These are phyloP conservation scores for Starmerella scarabaei DNA, from an alignment of 805 yeast species.

Conservation along the genomic window DNA sequence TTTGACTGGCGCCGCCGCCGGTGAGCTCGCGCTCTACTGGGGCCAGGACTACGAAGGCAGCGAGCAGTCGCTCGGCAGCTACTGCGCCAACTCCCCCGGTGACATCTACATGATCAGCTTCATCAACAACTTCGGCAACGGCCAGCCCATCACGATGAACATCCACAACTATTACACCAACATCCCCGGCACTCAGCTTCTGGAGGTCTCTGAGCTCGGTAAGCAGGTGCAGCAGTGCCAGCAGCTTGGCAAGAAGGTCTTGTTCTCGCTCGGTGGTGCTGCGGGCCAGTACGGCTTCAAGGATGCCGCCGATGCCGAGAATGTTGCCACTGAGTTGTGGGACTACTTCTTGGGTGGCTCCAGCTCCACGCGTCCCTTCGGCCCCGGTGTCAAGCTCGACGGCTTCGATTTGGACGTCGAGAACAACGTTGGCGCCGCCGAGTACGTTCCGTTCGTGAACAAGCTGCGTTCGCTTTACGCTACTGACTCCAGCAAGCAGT, in stretches of 20 bases:
- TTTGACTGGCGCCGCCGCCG: constrained; percentile 26
- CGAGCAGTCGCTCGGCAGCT: constrained; percentile 37
- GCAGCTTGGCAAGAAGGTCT: constrained; percentile 54
- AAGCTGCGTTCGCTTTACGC: constrained; percentile 34
- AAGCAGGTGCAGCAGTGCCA: constrained; percentile 67
- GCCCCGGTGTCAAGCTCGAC: constrained; percentile 54
- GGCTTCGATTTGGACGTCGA: constrained; percentile 76
- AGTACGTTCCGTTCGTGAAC: constrained; percentile 50
- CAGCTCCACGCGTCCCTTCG: constrained; percentile 42
- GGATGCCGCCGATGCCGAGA: constrained; percentile 41
- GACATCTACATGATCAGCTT: constrained; percentile 56
- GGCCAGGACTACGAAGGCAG: constrained; percentile 70
- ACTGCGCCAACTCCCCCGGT: constrained; percentile 57
- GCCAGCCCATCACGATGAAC: constrained; percentile 32
- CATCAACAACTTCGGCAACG: constrained; percentile 44
- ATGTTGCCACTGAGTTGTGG: constrained; percentile 43
- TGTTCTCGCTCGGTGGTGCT: constrained; percentile 72
- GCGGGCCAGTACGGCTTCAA: constrained; percentile 43
- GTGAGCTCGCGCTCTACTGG: constrained; percentile 74
- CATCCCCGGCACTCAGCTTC: constrained; percentile 30
- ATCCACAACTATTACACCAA: constrained; percentile 38
- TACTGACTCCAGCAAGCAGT: constrained; percentile 41
- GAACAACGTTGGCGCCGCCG: constrained; percentile 37
- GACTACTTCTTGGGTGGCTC: constrained; percentile 40
- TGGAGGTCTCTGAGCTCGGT: constrained; percentile 39